A percentile compares a stretch with the other conserved stretches of the same genome.
Conservation (phyloP, 2,329 filamentous ascomycete species). For the Pseudocercospora musae region DNA sequence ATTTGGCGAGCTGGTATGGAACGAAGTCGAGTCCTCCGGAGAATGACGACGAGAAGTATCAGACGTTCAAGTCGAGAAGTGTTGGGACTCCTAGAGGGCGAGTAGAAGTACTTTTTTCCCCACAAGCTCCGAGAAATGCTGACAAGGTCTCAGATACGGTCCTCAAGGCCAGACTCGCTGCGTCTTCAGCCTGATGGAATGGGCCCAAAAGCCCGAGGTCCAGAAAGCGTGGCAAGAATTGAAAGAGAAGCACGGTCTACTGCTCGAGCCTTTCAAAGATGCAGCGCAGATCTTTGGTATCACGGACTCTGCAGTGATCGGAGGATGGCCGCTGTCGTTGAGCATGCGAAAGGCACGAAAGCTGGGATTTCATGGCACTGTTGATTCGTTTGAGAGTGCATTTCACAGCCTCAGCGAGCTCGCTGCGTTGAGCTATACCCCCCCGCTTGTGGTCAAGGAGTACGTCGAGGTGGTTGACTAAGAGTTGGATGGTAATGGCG, state of each 20-base stretch:
- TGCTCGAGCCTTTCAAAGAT: conserved; percentile 33
- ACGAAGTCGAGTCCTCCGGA: conserved; percentile 16
- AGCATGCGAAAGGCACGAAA: conserved; percentile 39
- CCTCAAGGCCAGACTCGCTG: conserved; percentile 13
- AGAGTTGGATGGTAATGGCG: too few relatives aligned
- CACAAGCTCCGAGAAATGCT: background rate
- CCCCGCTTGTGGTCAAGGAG: too few relatives aligned
- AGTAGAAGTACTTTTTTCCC: background rate
- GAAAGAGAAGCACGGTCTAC: conserved; percentile 12
- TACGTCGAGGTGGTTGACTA: too few relatives aligned
- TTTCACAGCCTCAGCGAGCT: too few relatives aligned
- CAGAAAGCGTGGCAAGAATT: conserved; percentile 41
- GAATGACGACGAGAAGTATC: conserved; percentile 16
- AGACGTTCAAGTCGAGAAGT: conserved; percentile 11
- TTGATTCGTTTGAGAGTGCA: conserved; percentile 41
- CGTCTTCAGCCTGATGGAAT: conserved; percentile 34
- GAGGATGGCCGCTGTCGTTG: conserved; percentile 34
- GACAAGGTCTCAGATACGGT: conserved; percentile 15
- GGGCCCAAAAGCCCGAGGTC: conserved; percentile 46
- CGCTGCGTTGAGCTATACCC: too few relatives aligned
- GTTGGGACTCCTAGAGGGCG: conserved; percentile 19
- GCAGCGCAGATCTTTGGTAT: conserved; percentile 25
- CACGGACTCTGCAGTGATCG: conserved; percentile 23
- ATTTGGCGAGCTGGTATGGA: conserved; percentile 45
- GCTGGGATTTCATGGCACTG: conserved; percentile 45